Percentiles rank a stretch among this genome's conserved stretches.
These are phyloP conservation scores for Stipa capillata DNA, from an alignment of 176 grass and related monocot species.

Conservation along the genomic window DNA sequence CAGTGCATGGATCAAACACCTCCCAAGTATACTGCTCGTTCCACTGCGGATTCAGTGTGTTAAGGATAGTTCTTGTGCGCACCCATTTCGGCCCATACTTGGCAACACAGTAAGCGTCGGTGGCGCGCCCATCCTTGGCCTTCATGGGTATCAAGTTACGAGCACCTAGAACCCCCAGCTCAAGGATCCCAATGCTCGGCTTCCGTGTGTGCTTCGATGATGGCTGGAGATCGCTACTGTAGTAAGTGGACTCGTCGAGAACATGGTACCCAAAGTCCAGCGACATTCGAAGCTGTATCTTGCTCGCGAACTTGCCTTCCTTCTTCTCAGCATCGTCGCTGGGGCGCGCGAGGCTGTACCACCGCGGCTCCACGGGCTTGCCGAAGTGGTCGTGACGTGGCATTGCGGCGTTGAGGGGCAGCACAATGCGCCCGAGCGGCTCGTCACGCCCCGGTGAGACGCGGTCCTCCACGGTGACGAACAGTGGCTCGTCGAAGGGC, in stretches of 20 bases:
- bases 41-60: constrained; percentile 77
- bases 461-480: constrained; percentile 82
- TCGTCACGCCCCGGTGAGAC: constrained; percentile 59
- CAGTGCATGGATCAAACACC: constrained; percentile 92
- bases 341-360: constrained; percentile 59
- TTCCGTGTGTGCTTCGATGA: constrained; percentile 56
- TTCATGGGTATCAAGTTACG: constrained; percentile 84
- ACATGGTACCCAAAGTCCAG: constrained; percentile 86
- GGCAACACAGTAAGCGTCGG: constrained; percentile 85
- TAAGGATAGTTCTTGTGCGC: constrained; percentile 75
- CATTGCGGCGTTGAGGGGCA: constrained; percentile 36
- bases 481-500: constrained; percentile 71
- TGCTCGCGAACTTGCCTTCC: constrained; percentile 75
- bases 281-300: constrained; percentile 70
- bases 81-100: constrained; percentile 92
- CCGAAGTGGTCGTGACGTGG: constrained; percentile 61
- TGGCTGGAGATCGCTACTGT: constrained; percentile 92
- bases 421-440: constrained; percentile 53
- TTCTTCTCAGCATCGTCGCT: constrained; percentile 68
- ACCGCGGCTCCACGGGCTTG: constrained; percentile 56
- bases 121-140: constrained; percentile 57
- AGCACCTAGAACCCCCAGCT: constrained; percentile 72
- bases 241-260: constrained; percentile 88
- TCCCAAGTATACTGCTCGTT: constrained; percentile 98
- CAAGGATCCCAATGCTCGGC: constrained; percentile 78